A percentile compares a stretch with the other conserved stretches of the same genome.
Evolutionary conservation across 1,284 basidiomycete species (phyloP).

Genomic region (Coniferiporia sulphurascens): DNA sequence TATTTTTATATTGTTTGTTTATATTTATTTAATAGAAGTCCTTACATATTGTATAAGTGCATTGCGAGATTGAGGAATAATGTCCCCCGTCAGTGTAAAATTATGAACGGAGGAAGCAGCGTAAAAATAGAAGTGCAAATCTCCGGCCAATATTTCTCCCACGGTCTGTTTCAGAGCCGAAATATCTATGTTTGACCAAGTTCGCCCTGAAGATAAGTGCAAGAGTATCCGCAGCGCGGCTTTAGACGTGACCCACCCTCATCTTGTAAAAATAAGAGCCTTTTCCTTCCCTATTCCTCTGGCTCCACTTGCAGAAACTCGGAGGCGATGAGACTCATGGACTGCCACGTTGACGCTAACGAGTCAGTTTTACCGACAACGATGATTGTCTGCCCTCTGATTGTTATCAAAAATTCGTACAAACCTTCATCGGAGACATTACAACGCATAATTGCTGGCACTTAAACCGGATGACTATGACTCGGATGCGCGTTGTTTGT

Average conservation of each 20-base stretch:
- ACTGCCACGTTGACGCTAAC: not conserved
- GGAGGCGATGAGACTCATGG: not conserved
- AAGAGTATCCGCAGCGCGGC: not conserved
- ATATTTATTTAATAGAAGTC: no score
- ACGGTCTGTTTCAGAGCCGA: conserved; percentile 38
- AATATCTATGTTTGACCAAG: conserved; percentile 53
- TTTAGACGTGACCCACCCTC: conserved; percentile 34
- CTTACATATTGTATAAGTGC: conserved; percentile 51
- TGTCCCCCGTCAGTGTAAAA: conserved; percentile 31
- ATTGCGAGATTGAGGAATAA: conserved; percentile 41
- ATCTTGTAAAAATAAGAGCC: conserved; percentile 39
- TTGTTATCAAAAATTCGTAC: conserved; percentile 36
- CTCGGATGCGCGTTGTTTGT: no score
- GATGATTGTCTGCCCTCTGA: conserved; percentile 47
- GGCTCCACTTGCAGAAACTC: conserved; percentile 39
- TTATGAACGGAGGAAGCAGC: not conserved
- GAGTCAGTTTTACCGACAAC: conserved; percentile 41
- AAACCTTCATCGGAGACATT: conserved; percentile 43
- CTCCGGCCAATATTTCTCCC: conserved; percentile 46
- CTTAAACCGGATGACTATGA: no score
- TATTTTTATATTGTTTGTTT: no score
- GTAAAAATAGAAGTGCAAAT: conserved; percentile 18
- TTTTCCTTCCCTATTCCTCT: conserved; percentile 52
- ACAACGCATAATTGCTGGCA: not conserved
- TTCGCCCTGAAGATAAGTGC: conserved; percentile 39